Evolutionary conservation across 345 rosid species (phyloP), one percentile per base, ranked within the genome.

Genomic region (Gynandropsis gynandra): DNA sequence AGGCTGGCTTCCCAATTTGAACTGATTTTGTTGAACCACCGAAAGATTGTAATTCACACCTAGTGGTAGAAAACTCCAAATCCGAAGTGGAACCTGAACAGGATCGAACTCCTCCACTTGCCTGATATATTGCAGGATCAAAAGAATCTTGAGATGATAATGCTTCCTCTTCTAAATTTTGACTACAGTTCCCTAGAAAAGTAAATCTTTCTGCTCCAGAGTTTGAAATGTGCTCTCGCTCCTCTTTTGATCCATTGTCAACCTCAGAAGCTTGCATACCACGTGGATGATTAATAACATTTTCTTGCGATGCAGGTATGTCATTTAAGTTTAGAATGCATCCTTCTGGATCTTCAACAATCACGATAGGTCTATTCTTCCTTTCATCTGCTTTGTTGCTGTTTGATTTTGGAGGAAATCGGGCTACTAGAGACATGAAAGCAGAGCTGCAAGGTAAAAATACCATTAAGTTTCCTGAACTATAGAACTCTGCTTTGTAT

Each of bases 341-440:
- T 42, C 58, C 56, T 63, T 76, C 78, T 70, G 87, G 82, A 68
- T 80, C 89, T 73, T 85, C 76, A 53, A 75, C 64, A 63, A 69
- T 36, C 47, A 67, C 63, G 51, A 53, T 66, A 24, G 29, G 29
- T 65, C 59, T 36, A 42, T 36, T 40, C 35, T 54, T 59, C 33
- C 65, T 62, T 54, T 62, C 61, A 63, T 52, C 47, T 34, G 65
- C 40, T 43, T 13, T 55, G 33, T 55, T 61, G 50, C 43, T 56
- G 47, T 59, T 73, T 63, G 76, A 63, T 71, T 75, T 79, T 14
- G 50, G 58, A 64, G 96, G 98, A 63, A 82, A 90, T 46, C 63
- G 63, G 60, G 98, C 82, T 10, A 79, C 95, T 53, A 90, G 52
- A 41, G 83, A 74, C 92, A 90, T 90, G 81, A 82, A 90, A 31